Conservation (phyloP, 2,329 filamentous ascomycete genomes). For the Talaromyces marneffei region DNA sequence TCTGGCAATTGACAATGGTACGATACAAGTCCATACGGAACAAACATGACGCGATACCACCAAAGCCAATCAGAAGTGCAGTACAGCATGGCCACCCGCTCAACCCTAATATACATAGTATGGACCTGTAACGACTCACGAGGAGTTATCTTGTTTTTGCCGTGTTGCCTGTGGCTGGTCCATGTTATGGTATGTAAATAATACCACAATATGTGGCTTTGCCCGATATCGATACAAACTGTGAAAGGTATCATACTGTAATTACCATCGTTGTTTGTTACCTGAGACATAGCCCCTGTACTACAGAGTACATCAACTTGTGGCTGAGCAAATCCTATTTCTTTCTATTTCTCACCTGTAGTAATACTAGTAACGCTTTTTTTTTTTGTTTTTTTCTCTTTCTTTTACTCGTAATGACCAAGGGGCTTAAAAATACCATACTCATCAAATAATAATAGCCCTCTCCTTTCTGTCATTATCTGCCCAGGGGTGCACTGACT, state of each 20-base stretch:
- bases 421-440: not conserved
- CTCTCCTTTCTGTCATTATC: not conserved
- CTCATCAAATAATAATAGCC: not conserved
- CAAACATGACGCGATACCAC: not conserved
- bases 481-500: not conserved
- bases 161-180: not conserved
- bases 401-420: not conserved
- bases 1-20: not conserved
- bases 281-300: not conserved
- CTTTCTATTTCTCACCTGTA: not conserved
- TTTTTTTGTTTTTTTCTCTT: not conserved
- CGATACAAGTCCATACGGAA: not conserved
- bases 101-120: conserved; percentile 7
- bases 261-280: not conserved
- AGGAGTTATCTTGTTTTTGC: conserved; percentile 1
- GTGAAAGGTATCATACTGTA: not conserved
- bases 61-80: not conserved
- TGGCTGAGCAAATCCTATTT: conserved; percentile 6
- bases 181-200: not conserved
- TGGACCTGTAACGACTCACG: not conserved
- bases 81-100: not conserved
- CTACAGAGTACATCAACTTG: conserved; percentile 1
- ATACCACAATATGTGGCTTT: not conserved
- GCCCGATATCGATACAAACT: not conserved
- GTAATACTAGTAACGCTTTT: too few species aligned